Conservation (phyloP, 257 asterid genomes). For the Prunella vulgaris region DNA sequence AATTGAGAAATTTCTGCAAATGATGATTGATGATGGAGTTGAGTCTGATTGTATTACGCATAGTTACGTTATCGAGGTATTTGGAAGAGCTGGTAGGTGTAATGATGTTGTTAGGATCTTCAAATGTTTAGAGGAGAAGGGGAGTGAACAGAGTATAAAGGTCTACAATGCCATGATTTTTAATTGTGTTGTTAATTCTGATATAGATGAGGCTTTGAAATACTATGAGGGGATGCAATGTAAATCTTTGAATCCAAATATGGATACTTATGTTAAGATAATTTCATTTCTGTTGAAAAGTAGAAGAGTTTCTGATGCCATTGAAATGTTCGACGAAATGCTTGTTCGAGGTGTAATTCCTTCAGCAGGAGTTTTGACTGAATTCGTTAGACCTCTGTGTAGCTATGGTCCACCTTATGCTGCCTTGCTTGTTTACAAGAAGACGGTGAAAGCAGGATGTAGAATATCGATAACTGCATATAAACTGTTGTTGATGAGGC, state of each 20-base stretch:
- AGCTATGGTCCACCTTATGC: constrained; percentile 95
- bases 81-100: constrained; percentile 75
- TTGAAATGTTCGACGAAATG: constrained; percentile 86
- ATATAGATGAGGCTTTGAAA: constrained; percentile 54
- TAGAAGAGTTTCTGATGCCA: constrained; percentile 76
- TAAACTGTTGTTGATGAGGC: constrained; percentile 69
- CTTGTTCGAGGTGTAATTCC: constrained; percentile 59
- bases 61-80: constrained; percentile 56
- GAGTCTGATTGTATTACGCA: constrained; percentile 60
- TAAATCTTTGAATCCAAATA: constrained; percentile 40
- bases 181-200: constrained; percentile 43
- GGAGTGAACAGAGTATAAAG: constrained; percentile 28
- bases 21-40: constrained; percentile 69
- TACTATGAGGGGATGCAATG: constrained; percentile 51
- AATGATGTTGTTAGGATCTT: constrained; percentile 60
- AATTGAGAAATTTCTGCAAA: constrained; percentile 52
- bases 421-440: constrained; percentile 72
- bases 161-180: constrained; percentile 79
- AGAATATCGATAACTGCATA: constrained; percentile 56
- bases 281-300: constrained; percentile 50
- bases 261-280: constrained; percentile 58
- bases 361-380: constrained; percentile 56
- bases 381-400: constrained; percentile 64
- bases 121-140: constrained; percentile 48
- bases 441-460: constrained; percentile 72